Percentiles rank a stretch among this genome's conserved stretches.
Conservation (phyloP, 1,284 basidiomycete genomes). For the Hymenochaete sp. region DNA sequence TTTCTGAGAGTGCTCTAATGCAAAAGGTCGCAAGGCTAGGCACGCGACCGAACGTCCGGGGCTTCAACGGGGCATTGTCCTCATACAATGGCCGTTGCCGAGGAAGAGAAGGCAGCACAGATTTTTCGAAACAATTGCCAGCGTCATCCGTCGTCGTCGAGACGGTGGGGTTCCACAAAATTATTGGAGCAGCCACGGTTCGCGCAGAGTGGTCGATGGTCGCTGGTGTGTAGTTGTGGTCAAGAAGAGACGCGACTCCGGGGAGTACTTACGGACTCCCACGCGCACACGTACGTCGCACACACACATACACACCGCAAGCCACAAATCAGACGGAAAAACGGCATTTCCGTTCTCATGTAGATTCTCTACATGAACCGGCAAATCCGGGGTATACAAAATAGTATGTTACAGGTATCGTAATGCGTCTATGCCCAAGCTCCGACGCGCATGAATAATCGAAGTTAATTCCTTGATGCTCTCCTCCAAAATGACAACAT, state of each 20-base stretch:
- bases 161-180: slow-evolving; percentile 2
- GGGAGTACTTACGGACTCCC: too few relatives aligned
- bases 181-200: slow-evolving; percentile 10
- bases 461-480: slow-evolving; percentile 90
- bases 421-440: slow-evolving; percentile 79
- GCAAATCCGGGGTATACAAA: slow-evolving; percentile 1
- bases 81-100: slow-evolving; percentile 24
- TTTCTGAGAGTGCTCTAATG: slow-evolving; percentile 28
- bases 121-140: slow-evolving; percentile 30
- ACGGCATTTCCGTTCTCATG: too few relatives aligned
- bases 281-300: neutral
- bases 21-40: slow-evolving; percentile 36
- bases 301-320: neutral
- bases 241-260: too few relatives aligned
- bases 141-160: slow-evolving; percentile 28
- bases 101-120: slow-evolving; percentile 22
- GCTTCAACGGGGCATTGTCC: neutral
- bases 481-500: slow-evolving; percentile 93
- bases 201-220: too few relatives aligned
- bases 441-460: slow-evolving; percentile 77
- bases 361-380: too few relatives aligned
- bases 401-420: slow-evolving; percentile 46
- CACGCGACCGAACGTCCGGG: slow-evolving; percentile 20
- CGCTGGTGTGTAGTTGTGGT: too few relatives aligned
- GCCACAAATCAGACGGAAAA: neutral